phyloP scores from a whole-genome alignment of 345 rosid species.

The Syzygium aqueum region DNA sequence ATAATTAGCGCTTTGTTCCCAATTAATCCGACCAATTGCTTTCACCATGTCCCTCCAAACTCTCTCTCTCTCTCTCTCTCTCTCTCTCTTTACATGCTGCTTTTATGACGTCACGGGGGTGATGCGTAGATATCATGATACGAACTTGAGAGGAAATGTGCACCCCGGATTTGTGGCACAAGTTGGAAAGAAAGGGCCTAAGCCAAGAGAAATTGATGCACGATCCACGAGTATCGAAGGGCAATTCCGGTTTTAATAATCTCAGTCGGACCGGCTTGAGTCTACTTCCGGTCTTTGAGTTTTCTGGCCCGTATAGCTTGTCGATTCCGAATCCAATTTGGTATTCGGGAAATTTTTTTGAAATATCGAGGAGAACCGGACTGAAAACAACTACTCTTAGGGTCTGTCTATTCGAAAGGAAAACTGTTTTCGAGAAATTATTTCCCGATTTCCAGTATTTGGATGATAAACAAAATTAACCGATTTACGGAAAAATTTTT shows the following conservation, averaged over 20 bases:
- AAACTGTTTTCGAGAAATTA: fast-evolving
- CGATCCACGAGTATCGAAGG: neutral
- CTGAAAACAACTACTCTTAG: neutral
- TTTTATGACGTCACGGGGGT: neutral
- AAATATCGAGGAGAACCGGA: neutral
- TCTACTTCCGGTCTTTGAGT: no score
- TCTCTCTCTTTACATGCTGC: neutral
- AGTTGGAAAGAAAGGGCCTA: neutral
- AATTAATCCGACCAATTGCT: slow-evolving; percentile 14
- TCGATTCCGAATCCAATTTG: neutral
- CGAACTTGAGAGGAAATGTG: neutral
- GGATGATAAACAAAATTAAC: neutral
- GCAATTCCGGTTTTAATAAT: neutral
- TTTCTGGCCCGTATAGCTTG: neutral
- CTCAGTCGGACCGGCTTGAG: no score
- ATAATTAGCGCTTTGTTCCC: slow-evolving; percentile 16
- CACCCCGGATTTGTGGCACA: neutral
- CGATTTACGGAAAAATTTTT: fast-evolving
- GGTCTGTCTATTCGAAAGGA: neutral
- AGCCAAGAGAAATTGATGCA: neutral
- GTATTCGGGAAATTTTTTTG: neutral
- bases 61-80: no score
- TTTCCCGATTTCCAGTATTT: fast-evolving
- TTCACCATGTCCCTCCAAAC: neutral
- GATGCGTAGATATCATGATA: neutral